Evolutionary conservation across 2,329 filamentous ascomycete genomes (phyloP), one percentile per base, ranked within the genome.

Genomic region (Fusarium sp.): DNA sequence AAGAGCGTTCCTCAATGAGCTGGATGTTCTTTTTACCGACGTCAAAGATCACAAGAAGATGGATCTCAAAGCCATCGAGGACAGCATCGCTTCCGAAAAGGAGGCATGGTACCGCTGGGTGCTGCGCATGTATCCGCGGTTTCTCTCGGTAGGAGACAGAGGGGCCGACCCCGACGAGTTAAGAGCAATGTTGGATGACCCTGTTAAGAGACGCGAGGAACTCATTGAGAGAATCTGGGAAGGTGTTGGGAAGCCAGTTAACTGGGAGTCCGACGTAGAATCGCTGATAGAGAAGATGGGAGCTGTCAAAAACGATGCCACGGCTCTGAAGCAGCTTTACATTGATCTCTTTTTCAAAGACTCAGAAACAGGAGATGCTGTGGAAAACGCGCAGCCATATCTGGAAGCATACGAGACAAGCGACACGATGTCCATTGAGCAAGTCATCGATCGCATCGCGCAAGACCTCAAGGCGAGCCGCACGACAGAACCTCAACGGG

Each of bases 101-200:
- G 81, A 82, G 64, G 81, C 82, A 13, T 88, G 87, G 86, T 86
- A 87, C 61, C 82, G 84, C 58, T 84, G 80, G 76, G 80, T 82
- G 5, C 67, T 83, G 47, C 76, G 80, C n/a, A 77, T 72, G 58
- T 78, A 81, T 49, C 80, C 81, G 9, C 79, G 79, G 54, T 81
- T 82, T 62, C 75, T 82, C 22, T 75, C 78, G 27, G 74, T 77
- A 11, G 77, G 78, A 18, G 75, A 78, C 41, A 70, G 70, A 18
- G 70, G 73, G 27, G 71, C 73, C 13, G 74, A 77, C 18, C 70
- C 73, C 27, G 78, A 80, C 8, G 78, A 80, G 54, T 65, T 82
- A 54, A 73, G 77, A 54, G 67, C 71, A 52, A 79, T 80, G 75
- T 69, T 82, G 20, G 77, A 81, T 22, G 80, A 82, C 53, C 79